A percentile compares a stretch with the other conserved stretches of the same genome.
phyloP scores from a whole-genome alignment of 345 rosid genomes.

The Cardamine occulta region DNA sequence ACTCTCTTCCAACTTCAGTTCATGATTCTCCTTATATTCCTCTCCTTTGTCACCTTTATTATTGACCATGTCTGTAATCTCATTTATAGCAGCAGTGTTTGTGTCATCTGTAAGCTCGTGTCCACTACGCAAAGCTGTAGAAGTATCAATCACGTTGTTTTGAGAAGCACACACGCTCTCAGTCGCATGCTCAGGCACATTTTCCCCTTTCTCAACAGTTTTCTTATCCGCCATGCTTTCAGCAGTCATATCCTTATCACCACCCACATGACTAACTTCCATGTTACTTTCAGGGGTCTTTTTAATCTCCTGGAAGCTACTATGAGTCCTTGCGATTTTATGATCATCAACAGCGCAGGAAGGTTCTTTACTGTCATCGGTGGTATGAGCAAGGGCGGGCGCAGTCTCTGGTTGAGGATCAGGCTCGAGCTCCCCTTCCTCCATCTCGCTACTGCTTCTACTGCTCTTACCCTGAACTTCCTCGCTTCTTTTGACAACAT shows the following conservation, averaged over 20 bases:
- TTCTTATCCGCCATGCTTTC: constrained; percentile 40
- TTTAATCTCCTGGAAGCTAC: constrained; percentile 13
- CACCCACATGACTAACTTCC: constrained; percentile 30
- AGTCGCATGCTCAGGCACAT: constrained; percentile 41
- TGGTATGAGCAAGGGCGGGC: constrained; percentile 22
- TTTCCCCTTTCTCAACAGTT: constrained; percentile 39
- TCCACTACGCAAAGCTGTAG: constrained; percentile 32
- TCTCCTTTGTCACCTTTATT: constrained; percentile 42
- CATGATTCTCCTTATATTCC: constrained; percentile 36
- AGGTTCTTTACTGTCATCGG: constrained; percentile 24
- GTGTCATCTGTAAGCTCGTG: constrained; percentile 10
- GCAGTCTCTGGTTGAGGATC: constrained; percentile 45
- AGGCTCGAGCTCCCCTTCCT: constrained; percentile 98
- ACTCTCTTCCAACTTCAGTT: constrained; percentile 45
- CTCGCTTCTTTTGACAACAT: constrained; percentile 51
- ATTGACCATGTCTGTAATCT: constrained; percentile 32
- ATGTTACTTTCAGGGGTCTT: constrained; percentile 32
- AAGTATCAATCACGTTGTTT: constrained; percentile 37
- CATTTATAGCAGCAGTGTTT: constrained; percentile 11
- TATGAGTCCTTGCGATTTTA: constrained; percentile 17
- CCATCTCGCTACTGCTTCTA: constrained; percentile 81
- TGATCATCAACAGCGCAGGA: constrained; percentile 29
- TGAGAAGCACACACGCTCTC: constrained; percentile 43
- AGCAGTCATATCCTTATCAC: constrained; percentile 27
- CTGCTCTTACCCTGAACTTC: constrained; percentile 52